Percentiles rank a stretch among this genome's conserved stretches.
Conservation (phyloP, 2,329 filamentous ascomycete species). For the Fusarium agapanthi region DNA sequence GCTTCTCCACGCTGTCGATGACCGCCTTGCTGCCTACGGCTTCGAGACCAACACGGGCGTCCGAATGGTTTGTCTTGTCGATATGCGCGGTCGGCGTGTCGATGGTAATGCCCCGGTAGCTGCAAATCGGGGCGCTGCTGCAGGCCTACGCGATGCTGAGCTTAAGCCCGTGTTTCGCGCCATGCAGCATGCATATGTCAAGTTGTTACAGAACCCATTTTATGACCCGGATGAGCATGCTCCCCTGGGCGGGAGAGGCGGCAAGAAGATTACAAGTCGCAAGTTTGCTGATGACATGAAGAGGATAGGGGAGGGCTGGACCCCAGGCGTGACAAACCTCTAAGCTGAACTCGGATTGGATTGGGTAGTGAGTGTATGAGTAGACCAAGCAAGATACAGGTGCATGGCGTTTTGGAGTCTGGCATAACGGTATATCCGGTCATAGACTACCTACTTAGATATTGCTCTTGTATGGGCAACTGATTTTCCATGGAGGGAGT, state of each 20-base stretch:
- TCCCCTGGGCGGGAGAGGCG: constrained; percentile 62
- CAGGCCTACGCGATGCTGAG: constrained; percentile 85
- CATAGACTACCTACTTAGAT: constrained; percentile 34
- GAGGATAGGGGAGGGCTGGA: constrained; percentile 86
- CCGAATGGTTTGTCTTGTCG: constrained; percentile 88
- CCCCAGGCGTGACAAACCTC: constrained; percentile 72
- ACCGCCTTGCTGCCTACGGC: constrained; percentile 91
- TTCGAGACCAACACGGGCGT: constrained; percentile 97
- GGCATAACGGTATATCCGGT: constrained; percentile 37
- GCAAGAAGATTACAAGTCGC: constrained; percentile 80
- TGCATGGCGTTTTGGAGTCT: constrained; percentile 43
- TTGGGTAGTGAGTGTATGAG: constrained; percentile 13
- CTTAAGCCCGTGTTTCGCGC: constrained; percentile 90
- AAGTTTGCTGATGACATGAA: constrained; percentile 85
- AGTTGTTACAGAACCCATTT: constrained; percentile 91
- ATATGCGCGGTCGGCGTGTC: constrained; percentile 79
- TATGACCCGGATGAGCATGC: constrained; percentile 88
- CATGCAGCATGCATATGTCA: constrained; percentile 91
- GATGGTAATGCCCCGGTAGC: constrained; percentile 39
- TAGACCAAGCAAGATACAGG: constrained; percentile 33
- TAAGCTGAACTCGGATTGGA: constrained; percentile 53
- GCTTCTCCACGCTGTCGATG: constrained; percentile 91
- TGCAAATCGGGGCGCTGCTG: constrained; percentile 50
- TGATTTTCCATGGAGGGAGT: constrained; percentile 15
- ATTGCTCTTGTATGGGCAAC: constrained; percentile 18